Evolutionary conservation across 495 filamentous ascomycete genomes (phyloP), one percentile per base, ranked within the genome.

Genomic region (Xylaria acuta): DNA sequence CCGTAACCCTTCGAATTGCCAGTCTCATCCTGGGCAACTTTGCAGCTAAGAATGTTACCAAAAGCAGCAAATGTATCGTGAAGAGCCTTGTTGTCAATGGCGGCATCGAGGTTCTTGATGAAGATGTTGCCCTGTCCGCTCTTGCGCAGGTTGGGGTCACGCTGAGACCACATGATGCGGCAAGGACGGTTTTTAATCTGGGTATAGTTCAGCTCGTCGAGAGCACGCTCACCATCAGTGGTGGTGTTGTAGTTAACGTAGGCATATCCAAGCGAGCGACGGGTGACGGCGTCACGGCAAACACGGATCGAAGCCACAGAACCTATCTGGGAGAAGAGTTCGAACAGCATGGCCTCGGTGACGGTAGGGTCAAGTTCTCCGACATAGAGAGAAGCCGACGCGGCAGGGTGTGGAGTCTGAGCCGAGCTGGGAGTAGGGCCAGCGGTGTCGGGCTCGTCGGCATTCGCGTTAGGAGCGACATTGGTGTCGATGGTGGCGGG

Each of bases 101-200:
- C 97, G 76, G 88, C 90, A 81, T 99, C 96, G 73, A 99, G 86
- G 86, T 99, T 99, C 90, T 99, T 99, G 90, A 99, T 99, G 89
- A 99, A 99, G 77, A 99, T 94, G 80, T 99, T 99, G 80, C 96
- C 96, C 84, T 98, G 95, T 75, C 96, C 96, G 77, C 94, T 99
- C 91, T 99, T 99, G 86, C 96, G 96, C 78, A 98, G 89, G 81
- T 95, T 96, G 75, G 96, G 96, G 84, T 99, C 96, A 84, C 96
- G 96, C 88, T 99, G 96, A 71, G 97, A 98, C 96, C 96, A 99
- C 96, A 99, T 99, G 88, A 99, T 99, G 83, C 96, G 96, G 91
- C 97, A 98, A 43, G 96, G 95, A 81, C 93, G 94, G 77, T 94
- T 94, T 90, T 98, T 98, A 88, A 99, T 98, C 75, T 97, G 86